Percentiles rank a stretch among this genome's conserved stretches.
Evolutionary conservation across 2,329 filamentous ascomycete species (phyloP).

Genomic region (Westerdykella sp.): DNA sequence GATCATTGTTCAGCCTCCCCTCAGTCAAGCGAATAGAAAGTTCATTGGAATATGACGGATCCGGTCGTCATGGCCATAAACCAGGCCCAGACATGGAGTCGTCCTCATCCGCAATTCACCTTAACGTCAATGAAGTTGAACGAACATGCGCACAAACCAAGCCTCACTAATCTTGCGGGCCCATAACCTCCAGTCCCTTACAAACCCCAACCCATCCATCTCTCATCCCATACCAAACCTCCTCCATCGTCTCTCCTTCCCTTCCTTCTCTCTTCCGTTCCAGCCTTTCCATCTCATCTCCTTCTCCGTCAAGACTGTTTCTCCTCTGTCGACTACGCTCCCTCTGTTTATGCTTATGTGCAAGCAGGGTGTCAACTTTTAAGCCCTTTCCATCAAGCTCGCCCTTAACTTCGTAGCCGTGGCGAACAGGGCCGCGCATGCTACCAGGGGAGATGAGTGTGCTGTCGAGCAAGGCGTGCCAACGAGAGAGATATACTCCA

Average conservation of each 20-base stretch:
- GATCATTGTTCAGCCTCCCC: too few relatives aligned
- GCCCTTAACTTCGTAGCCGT: constrained; percentile 35
- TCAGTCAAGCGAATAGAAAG: too few relatives aligned
- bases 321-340: constrained; percentile 4
- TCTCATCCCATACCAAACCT: constrained; percentile 28
- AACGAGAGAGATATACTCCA: constrained; percentile 64
- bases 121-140: too few relatives aligned
- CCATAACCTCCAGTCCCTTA: constrained; percentile 30
- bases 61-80: too few relatives aligned
- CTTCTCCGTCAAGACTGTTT: constrained; percentile 17
- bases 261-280: constrained; percentile 27
- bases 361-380: constrained; percentile 17
- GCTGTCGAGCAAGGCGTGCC: constrained; percentile 66
- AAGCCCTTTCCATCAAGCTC: constrained; percentile 31
- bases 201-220: constrained; percentile 31
- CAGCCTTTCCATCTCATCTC: constrained; percentile 21
- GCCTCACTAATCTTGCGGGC: constrained; percentile 1
- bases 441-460: constrained; percentile 60
- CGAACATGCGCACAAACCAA: background rate
- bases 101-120: too few relatives aligned
- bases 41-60: too few relatives aligned
- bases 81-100: too few relatives aligned
- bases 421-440: constrained; percentile 48
- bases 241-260: constrained; percentile 25
- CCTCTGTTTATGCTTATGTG: constrained; percentile 5